phyloP scores from a whole-genome alignment of 306 rosid species.

The Rosa rugosa region DNA sequence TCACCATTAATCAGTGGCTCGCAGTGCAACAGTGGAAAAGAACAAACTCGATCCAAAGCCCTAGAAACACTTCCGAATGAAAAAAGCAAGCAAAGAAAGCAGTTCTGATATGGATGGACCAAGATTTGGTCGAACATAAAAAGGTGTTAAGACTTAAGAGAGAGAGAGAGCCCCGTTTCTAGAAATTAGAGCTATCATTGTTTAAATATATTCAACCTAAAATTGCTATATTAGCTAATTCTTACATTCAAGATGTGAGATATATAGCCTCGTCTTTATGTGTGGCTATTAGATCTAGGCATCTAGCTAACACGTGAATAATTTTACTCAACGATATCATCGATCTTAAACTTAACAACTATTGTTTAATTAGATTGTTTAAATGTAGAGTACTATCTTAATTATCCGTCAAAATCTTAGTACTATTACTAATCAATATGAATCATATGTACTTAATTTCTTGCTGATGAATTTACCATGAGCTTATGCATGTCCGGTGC shows the following conservation, averaged over 20 bases:
- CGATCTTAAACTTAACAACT: too few species aligned
- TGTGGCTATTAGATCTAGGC: not conserved
- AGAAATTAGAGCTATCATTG: not conserved
- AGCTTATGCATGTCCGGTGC: too few species aligned
- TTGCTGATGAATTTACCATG: too few species aligned
- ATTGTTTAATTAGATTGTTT: too few species aligned
- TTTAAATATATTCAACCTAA: not conserved
- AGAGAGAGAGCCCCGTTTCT: not conserved
- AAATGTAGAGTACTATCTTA: too few species aligned
- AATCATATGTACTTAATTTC: too few species aligned
- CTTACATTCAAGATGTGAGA: too few species aligned
- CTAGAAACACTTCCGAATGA: not conserved
- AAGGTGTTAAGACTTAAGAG: not conserved
- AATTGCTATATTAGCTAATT: not conserved
- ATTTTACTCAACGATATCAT: not conserved
- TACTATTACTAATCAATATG: too few species aligned
- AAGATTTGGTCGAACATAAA: not conserved
- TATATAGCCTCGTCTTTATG: not conserved
- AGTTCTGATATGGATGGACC: conserved; percentile 3
- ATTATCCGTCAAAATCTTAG: too few species aligned
- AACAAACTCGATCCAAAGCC: conserved; percentile 6
- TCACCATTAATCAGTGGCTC: conserved; percentile 23
- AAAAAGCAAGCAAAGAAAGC: not conserved
- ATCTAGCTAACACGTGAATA: too few species aligned
- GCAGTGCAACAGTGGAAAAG: not conserved